A percentile compares a stretch with the other conserved stretches of the same genome.
Evolutionary conservation across 139 green algal genomes (phyloP).

Genomic region (Chlorella sp.): DNA sequence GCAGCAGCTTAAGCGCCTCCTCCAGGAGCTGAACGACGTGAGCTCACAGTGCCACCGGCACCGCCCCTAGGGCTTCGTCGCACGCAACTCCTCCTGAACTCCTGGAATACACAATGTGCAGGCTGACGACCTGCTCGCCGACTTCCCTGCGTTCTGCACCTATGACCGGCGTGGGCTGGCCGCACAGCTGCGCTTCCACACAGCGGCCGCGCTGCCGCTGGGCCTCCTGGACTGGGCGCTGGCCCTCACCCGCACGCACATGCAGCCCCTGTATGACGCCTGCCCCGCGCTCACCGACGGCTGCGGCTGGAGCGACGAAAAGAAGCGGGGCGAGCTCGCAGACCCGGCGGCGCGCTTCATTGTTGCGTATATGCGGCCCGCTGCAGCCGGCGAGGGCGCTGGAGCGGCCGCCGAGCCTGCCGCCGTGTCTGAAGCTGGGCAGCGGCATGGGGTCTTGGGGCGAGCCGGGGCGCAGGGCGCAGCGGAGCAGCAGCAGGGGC

Average conservation of each 20-base stretch:
- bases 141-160: constrained; percentile 15
- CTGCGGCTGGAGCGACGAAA: constrained; percentile 46
- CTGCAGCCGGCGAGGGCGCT: background rate
- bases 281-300: too few species aligned
- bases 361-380: constrained; percentile 20
- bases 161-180: constrained; percentile 27
- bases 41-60: too few species aligned
- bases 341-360: constrained; percentile 42
- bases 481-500: background rate
- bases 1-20: too few species aligned
- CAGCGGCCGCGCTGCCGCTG: background rate
- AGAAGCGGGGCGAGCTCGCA: constrained; percentile 46
- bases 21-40: too few species aligned
- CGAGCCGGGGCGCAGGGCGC: background rate
- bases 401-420: background rate
- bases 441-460: too few species aligned
- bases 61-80: too few species aligned
- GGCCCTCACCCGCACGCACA: constrained; percentile 36
- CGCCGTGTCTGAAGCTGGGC: too few species aligned
- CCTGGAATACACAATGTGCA: too few species aligned
- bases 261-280: constrained; percentile 34
- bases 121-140: constrained; percentile 11
- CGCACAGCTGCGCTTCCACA: constrained; percentile 11
- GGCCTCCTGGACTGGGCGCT: constrained; percentile 32
- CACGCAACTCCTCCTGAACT: too few species aligned